Conservation (phyloP, 2,329 filamentous ascomycete genomes). For the Malbranchea cinnamomea region DNA sequence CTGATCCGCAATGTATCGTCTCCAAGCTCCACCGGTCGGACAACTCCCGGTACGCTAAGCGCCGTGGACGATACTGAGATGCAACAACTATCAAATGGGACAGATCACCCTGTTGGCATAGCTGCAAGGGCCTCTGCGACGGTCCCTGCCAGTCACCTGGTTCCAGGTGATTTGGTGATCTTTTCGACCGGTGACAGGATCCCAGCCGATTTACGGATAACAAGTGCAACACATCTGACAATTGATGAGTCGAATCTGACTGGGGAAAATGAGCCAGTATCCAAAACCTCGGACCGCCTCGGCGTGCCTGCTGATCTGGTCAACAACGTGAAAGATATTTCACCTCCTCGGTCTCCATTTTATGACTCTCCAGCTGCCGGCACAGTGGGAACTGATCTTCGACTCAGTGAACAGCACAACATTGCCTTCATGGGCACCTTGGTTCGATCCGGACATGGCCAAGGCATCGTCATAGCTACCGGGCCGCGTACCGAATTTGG, state of each 20-base stretch:
- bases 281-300: constrained; percentile 54
- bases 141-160: constrained; percentile 72
- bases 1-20: constrained; percentile 52
- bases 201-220: constrained; percentile 89
- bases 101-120: constrained; percentile 43
- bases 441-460: constrained; percentile 85
- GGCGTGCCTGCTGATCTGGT: constrained; percentile 20
- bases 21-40: constrained; percentile 12
- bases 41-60: constrained; percentile 10
- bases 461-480: constrained; percentile 93
- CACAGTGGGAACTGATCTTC: constrained; percentile 48
- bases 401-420: constrained; percentile 64
- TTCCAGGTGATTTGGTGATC: constrained; percentile 81
- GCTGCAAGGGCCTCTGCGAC: constrained; percentile 64
- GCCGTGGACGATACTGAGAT: constrained; percentile 33
- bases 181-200: constrained; percentile 95
- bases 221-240: constrained; percentile 71
- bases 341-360: constrained; percentile 38
- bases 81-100: constrained; percentile 30
- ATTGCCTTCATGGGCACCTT: constrained; percentile 98
- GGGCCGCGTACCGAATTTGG: constrained; percentile 90
- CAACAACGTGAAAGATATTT: constrained; percentile 17
- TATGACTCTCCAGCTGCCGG: constrained; percentile 44
- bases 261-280: constrained; percentile 86
- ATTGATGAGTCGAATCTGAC: constrained; percentile 97